Base-by-base conservation (phyloP, 352 stramenopile species). In the Phytophthora palmivora region DNA sequence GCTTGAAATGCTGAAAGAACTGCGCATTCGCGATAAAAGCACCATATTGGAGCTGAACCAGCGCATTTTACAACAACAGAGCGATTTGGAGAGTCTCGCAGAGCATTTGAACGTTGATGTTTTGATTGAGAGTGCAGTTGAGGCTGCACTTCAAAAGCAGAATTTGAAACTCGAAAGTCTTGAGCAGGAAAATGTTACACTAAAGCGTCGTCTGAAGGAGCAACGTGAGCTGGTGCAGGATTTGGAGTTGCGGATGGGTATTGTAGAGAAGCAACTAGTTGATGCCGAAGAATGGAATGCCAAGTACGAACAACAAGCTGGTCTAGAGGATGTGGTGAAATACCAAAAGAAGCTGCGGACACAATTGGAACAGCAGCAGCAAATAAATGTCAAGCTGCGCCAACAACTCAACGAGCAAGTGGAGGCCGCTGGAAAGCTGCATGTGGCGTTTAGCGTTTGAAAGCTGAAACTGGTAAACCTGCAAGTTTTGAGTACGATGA, bases 261-360 rank as follows among this genome's bases (percentile, higher is more conserved):
- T 85, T 26, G 34, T 94, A 16, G 83, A 94, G 61, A 75, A 83
- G 4, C 66, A 89, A 37, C 58, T 89, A 1, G 58, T 66, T 14
- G 79, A 91, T 12, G 77, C 82, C 0, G 69, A 89, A 22, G 67
- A 75, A 19, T 89, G 76, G 78, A 92, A 91, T 51, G 72, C 67
- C 3, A 82, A 82, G 26, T 94, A 94, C 32, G 85, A 94, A 50
- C 57, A 74, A 8, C 58, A 75, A 16, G 79, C 81, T 28, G 85
- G 85, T 0, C 45, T 94, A 16, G 82, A 91, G 57, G 85, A 92
- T 47, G 78, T 91, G n/a, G 67, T 91, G 39, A 82, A 76, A 38
- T 83, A 80, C 61, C 80, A 92, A 33, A 90, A 89, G 64, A 85
- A 89, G 39, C 65, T 94, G 3, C 79, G 82, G 4, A 64, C 76